Base-by-base conservation (phyloP, 768 basidiomycete genomes). In the Melanogaster broomeanus region DNA sequence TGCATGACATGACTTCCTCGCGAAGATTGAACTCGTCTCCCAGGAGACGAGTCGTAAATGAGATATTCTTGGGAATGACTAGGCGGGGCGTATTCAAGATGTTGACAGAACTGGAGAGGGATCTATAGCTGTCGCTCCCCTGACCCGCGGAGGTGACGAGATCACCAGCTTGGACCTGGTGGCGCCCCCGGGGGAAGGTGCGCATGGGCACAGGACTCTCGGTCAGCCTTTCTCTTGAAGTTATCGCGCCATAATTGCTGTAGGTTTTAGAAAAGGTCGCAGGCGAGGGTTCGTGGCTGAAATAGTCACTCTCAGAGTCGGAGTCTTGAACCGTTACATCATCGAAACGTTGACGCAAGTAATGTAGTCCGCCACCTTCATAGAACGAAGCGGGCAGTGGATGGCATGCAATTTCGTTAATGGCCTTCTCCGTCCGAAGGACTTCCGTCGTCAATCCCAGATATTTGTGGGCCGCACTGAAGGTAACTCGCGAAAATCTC, bases 331-430 rank as follows among this genome's bases (percentile, higher is more conserved):
- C 65, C 41, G 70, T 71, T 9, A 77, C 71, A 21, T 79, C 81
- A 58, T 89, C 88, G 61, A 98, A 98, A n/a, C 93, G 84, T 52
- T 94, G 89, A 18, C 97, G 83, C 3, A 99, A 80, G 45, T 88
- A 80, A 64, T 92, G 85, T 56, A 99, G 79, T 6, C 97, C 96
- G 6, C 93, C 93, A 9, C 88, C 85, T 67, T 93, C 88, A 61
- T 98, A 98, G 73, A 98, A 99, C 0, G 86, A 84, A 13, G 81
- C 72, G 0, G 97, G 95, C 0, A 99, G 77, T 2, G 97, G 97
- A 67, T 98, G 93, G 45, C 93, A 95, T 15, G 97, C 96, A 53
- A 98, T 88, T 53, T 95, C 89, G 61, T 99, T 99, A 67, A 99
- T 96, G 0, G 91, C 90, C 64, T 97, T 93, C 72, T 99, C 97